Evolutionary conservation across 2,329 filamentous ascomycete genomes (phyloP), one percentile per base, ranked within the genome.

Genomic region (Aschersonia sp.): DNA sequence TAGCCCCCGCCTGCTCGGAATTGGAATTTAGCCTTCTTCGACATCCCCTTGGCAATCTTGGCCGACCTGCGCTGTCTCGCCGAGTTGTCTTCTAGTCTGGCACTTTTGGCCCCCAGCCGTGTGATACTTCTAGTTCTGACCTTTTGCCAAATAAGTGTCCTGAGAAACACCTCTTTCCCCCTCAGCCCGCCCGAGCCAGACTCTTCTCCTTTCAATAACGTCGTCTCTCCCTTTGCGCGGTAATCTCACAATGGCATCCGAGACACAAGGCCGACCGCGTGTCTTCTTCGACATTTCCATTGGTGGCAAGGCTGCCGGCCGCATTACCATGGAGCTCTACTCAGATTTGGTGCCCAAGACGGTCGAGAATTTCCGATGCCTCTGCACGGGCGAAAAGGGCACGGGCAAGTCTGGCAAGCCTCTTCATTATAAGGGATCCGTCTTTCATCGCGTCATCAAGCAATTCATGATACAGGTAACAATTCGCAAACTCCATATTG

Each of bases 391-490:
- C 55, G 90, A 97, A 73, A 95, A 95, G 70, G 90, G 90, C 51
- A 57, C 76, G 30, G 86, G 87, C 55, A 85, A 86, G 62, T 68
- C 77, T 32, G 89, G 88, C 63, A 89, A 89, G 69, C 84, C 83
- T 43, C 76, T 98, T 47, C 84, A 87, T 72, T 98, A 87, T 79
- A 95, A 95, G 74, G 84, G 87, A 56, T 94, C 86, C 51, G 73
- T 71, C 57, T 97, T 98, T 74, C 90, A 98, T 73, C 85, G 90
- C 46, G 85, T 98, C 54, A 98, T 98, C 72, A 95, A 95, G 74
- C 79, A 86, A 59, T 98, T 98, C 69, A 97, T 98, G 90, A 92
- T 95, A 60, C 64, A 67, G 59, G 58, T 59, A 49, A 22, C 52
- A 30, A 6, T 4, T n/a, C 40, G 14, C 12, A 8, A 12, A 12